Percentiles rank a stretch among this genome's conserved stretches.
Evolutionary conservation across 352 stramenopile species (phyloP).

Genomic region (Phytophthora colocasiae): DNA sequence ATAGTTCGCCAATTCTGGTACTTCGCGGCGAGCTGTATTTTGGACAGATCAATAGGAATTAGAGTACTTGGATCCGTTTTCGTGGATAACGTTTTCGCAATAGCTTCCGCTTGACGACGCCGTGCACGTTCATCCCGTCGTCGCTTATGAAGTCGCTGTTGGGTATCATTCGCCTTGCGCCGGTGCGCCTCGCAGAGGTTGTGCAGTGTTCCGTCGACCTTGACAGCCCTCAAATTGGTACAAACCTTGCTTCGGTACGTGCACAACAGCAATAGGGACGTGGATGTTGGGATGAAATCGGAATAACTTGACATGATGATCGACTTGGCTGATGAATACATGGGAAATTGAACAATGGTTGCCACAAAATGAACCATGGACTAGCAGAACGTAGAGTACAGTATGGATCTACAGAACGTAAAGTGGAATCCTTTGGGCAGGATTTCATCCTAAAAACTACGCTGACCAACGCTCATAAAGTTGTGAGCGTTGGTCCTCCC

Average conservation of each 20-base stretch:
- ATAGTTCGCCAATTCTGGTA: too few relatives aligned
- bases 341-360: conserved; percentile 1
- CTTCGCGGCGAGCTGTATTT: too few relatives aligned
- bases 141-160: conserved; percentile 53
- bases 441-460: not conserved
- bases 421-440: not conserved
- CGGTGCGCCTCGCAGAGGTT: conserved; percentile 67
- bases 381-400: not conserved
- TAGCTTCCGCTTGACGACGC: too few relatives aligned
- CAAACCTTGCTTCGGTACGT: conserved; percentile 67
- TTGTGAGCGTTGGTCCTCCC: too few relatives aligned
- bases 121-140: conserved; percentile 25
- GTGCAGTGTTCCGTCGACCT: conserved; percentile 59
- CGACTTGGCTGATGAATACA: not conserved
- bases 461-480: too few relatives aligned
- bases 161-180: conserved; percentile 61
- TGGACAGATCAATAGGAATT: too few relatives aligned
- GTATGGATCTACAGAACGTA: not conserved
- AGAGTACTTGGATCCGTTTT: too few relatives aligned
- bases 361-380: not conserved
- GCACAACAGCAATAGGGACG: conserved; percentile 32
- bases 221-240: conserved; percentile 49
- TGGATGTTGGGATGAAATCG: conserved; percentile 21
- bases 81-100: too few relatives aligned
- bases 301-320: conserved; percentile 18